Base-by-base conservation (phyloP, 495 filamentous ascomycete genomes). In the Schizothecium vesticola region DNA sequence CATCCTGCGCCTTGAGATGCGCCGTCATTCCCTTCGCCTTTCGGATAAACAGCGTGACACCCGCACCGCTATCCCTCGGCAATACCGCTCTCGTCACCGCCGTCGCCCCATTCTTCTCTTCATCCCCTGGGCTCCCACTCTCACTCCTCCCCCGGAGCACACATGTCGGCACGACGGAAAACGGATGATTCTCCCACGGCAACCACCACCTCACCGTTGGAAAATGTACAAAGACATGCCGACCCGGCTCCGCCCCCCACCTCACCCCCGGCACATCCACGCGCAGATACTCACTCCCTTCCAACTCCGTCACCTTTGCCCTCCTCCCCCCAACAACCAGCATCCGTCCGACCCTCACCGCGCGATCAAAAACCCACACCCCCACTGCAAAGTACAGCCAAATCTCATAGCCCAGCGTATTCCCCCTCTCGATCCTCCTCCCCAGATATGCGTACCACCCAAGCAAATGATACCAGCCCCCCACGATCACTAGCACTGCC, bases 141-240 rank as follows among this genome's bases (percentile, higher is more conserved):
- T n/a, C 56, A n/a, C 21, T n/a, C 22, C 56, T 7, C 2, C 43
- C 33, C 4, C 8, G 56, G 22, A 77, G 67, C 65, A 76, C 59
- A 12, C 72, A 64, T 6, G 76, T 80, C 11, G 77, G 72, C 1
- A 76, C 51, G 4, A 82, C 68, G 11, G 81, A 85, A 65, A 84
- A 85, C 2, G 82, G 83, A 69, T 85, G 83, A 63, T 82, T 85
- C 71, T 84, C 81, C 83, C 83, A 85, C 0, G 74, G 71, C 16
- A 78, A 75, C 59, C 73, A 70, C 11, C 71, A 72, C 43, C 61
- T 77, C 4, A 82, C 63, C 0, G 77, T 80, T 1, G 81, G 83
- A 72, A 85, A 83, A 62, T 81, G 82, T 16, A 76, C 69, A 62
- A 81, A 83, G 2, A 69, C 81, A 36, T 80, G 77, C 12, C 74